Evolutionary conservation across 805 yeast genomes (phyloP).

Genomic region (Metschnikowia noctiluminum): DNA sequence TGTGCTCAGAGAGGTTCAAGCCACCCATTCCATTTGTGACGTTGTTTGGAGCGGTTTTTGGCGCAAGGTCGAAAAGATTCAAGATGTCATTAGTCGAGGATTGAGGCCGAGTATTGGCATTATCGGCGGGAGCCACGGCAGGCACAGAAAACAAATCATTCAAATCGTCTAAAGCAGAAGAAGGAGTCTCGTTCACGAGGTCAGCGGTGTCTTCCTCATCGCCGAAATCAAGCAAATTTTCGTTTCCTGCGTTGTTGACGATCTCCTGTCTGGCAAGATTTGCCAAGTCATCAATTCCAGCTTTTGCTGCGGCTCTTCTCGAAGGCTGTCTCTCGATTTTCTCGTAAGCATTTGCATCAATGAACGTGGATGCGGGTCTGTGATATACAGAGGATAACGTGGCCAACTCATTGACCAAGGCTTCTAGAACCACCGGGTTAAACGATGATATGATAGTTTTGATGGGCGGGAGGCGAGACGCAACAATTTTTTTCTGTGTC

Average conservation of each 20-base stretch:
- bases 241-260: slow-evolving; percentile 61
- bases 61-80: slow-evolving; percentile 37
- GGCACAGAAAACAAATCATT: slow-evolving; percentile 62
- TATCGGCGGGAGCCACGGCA: slow-evolving; percentile 14
- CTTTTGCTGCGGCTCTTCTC: slow-evolving; percentile 12
- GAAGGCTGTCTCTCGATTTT: slow-evolving; percentile 16
- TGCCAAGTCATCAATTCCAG: slow-evolving; percentile 70
- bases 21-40: slow-evolving; percentile 11
- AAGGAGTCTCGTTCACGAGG: slow-evolving; percentile 1
- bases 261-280: slow-evolving; percentile 75
- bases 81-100: slow-evolving; percentile 43
- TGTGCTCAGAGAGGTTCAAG: slow-evolving; percentile 13
- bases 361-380: slow-evolving; percentile 69
- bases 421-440: slow-evolving; percentile 63
- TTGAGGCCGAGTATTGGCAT: slow-evolving; percentile 11
- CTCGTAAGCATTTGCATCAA: slow-evolving; percentile 35
- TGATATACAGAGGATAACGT: slow-evolving; percentile 87
- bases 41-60: slow-evolving; percentile 1
- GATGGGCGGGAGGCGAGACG: slow-evolving; percentile 66
- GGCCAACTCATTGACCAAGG: slow-evolving; percentile 70
- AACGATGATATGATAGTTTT: slow-evolving; percentile 69
- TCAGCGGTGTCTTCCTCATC: slow-evolving; percentile 44
- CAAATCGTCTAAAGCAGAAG: slow-evolving; percentile 63
- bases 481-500: slow-evolving; percentile 50
- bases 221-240: slow-evolving; percentile 82